Conservation (phyloP, 352 stramenopile species). For the Blastocystis sp. region DNA sequence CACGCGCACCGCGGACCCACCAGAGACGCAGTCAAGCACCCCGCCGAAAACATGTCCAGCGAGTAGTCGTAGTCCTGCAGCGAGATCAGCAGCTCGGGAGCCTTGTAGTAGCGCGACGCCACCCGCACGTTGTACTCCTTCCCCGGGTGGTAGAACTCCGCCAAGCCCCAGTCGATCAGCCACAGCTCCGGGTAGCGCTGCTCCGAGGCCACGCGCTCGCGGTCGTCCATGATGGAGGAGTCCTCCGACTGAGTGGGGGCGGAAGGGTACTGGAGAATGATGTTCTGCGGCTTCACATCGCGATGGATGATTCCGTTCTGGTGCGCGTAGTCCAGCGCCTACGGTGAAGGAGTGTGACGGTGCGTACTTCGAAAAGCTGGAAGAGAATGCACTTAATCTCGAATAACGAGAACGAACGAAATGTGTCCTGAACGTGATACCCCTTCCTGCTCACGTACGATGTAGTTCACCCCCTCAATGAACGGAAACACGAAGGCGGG, state of each 20-base stretch:
- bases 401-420: conserved; percentile 47
- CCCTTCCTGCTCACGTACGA: no score
- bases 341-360: conserved; percentile 78
- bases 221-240: conserved; percentile 91
- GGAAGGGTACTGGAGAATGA: conserved; percentile 77
- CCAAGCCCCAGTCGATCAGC: conserved; percentile 98
- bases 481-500: conserved; percentile 96
- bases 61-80: conserved; percentile 99
- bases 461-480: conserved; percentile 99
- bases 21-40: conserved; percentile 93
- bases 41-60: conserved; percentile 97
- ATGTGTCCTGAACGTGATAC: conserved; percentile 13
- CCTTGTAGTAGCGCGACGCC: conserved; percentile 99
- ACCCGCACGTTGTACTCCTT: conserved; percentile 99
- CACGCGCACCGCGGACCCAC: not conserved
- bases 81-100: conserved; percentile 95
- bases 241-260: not conserved
- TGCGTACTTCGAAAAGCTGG: conserved; percentile 54
- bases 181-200: conserved; percentile 88
- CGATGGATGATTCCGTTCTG: conserved; percentile 99
- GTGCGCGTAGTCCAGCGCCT: conserved; percentile 97
- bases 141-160: conserved; percentile 97
- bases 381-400: conserved; percentile 53
- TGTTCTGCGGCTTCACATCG: conserved; percentile 99
- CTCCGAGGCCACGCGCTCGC: conserved; percentile 80